Evolutionary conservation across 2,329 filamentous ascomycete species (phyloP), one percentile per base, ranked within the genome.

Genomic region (Claviceps purpurea): DNA sequence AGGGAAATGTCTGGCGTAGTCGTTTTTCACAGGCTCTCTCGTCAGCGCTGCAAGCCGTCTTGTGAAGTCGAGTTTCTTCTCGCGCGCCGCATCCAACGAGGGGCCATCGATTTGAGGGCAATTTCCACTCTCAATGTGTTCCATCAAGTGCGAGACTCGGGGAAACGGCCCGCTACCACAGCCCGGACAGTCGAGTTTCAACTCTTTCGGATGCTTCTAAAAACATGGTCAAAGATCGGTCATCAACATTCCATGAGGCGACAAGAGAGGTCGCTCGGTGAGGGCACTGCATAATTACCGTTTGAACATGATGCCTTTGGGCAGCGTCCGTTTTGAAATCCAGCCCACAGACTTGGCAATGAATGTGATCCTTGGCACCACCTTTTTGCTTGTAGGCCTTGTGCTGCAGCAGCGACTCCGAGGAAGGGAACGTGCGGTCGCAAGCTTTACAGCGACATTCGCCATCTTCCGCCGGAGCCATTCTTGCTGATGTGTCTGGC

Each of bases 101-200:
- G 55, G 52, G 2, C 59, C 59, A 26, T 56, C 61, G 52, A 79
- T 67, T 0, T 40, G 50, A 1, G 53, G 30, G 55, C 76, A 79
- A 1, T 65, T 51, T 24, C 64, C 59, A 2, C 56, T 56, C 59
- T 79, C 74, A 3, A 79, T 64, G 49, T 79, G 76, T 1, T 54
- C 40, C 50, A 78, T 67, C 39, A 76, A 66, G 0, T 49, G 55
- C 1, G 66, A 63, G 0, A 71, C 61, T 1, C 65, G 63, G 0
- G 37, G 47, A 52, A 75, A 77, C 1, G 61, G 61, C 2, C 57
- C 63, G 0, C 58, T 54, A 0, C 58, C 49, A 53, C 76, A 79
- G 26, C 70, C 75, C 1, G 74, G 73, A 47, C 76, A 79, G 2
- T 56, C 47, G 1, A 79, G 64, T 1, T 68, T 54, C 50, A 75